phyloP scores from a whole-genome alignment of 768 basidiomycete genomes.

The Rhodosporidiobolus odoratus region DNA sequence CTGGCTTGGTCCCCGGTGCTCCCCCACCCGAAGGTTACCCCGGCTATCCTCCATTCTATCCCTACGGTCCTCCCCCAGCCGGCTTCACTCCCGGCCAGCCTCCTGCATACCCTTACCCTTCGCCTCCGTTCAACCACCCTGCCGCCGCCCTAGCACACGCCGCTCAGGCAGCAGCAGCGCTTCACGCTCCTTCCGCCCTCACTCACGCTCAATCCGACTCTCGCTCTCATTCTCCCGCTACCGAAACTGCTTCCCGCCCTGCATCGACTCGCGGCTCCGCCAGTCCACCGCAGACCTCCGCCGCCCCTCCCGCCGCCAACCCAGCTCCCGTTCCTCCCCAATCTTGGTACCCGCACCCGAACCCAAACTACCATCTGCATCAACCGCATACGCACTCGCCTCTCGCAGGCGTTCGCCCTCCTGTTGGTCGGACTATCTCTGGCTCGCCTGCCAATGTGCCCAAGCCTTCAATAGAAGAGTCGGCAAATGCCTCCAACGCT shows the following conservation, averaged over 20 bases:
- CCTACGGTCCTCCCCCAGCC: conserved; percentile 22
- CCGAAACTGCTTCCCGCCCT: conserved; percentile 14
- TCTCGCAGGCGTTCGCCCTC: conserved; percentile 3
- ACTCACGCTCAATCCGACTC: conserved; percentile 36
- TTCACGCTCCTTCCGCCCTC: conserved; percentile 11
- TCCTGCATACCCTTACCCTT: conserved; percentile 20
- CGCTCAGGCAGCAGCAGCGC: conserved; percentile 7
- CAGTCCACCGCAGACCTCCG: not conserved
- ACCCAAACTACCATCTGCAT: conserved; percentile 21
- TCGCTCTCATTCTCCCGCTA: conserved; percentile 22
- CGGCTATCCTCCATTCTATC: conserved; percentile 24
- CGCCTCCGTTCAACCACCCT: conserved; percentile 15
- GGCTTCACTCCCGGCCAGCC: conserved; percentile 26
- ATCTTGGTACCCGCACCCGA: conserved; percentile 29
- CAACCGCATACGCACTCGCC: conserved; percentile 34
- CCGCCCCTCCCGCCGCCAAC: not conserved
- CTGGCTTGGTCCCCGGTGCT: conserved; percentile 21
- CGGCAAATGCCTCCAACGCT: not conserved
- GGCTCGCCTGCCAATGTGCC: conserved; percentile 8
- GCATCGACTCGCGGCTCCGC: conserved; percentile 8
- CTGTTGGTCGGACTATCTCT: conserved; percentile 3
- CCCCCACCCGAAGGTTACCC: conserved; percentile 31
- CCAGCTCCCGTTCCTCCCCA: not conserved
- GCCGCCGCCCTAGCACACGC: conserved; percentile 27
- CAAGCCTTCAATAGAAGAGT: not conserved